These are phyloP conservation scores for Neopestalotiopsis sp. DNA, from an alignment of 2,329 filamentous ascomycete species.

Conservation along the genomic window DNA sequence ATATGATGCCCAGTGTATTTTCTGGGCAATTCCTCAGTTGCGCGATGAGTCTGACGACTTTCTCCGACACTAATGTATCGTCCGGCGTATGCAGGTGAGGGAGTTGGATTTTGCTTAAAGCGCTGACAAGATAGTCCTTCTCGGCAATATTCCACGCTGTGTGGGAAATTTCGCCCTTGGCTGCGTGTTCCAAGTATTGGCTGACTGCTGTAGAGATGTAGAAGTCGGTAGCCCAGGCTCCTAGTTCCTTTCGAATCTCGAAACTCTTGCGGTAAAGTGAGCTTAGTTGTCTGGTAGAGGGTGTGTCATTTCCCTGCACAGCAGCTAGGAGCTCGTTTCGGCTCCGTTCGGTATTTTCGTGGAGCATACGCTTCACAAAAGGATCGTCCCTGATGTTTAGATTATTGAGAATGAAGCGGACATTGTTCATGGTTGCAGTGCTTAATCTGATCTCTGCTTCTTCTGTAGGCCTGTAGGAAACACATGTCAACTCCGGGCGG, in stretches of 20 bases:
- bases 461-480: conserved; percentile 36
- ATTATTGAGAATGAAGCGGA: conserved; percentile 45
- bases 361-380: conserved; percentile 53
- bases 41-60: conserved; percentile 59
- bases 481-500: conserved; percentile 59
- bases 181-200: conserved; percentile 33
- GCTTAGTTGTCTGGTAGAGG: conserved; percentile 60
- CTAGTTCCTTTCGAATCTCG: conserved; percentile 63
- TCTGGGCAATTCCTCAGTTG: conserved; percentile 52
- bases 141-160: conserved; percentile 55
- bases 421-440: conserved; percentile 45
- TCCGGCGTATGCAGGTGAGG: conserved; percentile 22
- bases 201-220: conserved; percentile 62
- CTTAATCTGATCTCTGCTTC: not conserved
- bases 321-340: conserved; percentile 43
- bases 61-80: conserved; percentile 55
- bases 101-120: conserved; percentile 46
- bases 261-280: conserved; percentile 55
- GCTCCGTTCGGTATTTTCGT: conserved; percentile 47
- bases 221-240: conserved; percentile 71
- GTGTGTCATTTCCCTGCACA: conserved; percentile 53
- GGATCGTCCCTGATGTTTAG: conserved; percentile 69
- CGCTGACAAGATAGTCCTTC: conserved; percentile 58
- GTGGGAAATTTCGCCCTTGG: conserved; percentile 35
- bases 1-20: conserved; percentile 65